Conservation (phyloP, 345 rosid genomes). For the Gossypium arboreum region DNA sequence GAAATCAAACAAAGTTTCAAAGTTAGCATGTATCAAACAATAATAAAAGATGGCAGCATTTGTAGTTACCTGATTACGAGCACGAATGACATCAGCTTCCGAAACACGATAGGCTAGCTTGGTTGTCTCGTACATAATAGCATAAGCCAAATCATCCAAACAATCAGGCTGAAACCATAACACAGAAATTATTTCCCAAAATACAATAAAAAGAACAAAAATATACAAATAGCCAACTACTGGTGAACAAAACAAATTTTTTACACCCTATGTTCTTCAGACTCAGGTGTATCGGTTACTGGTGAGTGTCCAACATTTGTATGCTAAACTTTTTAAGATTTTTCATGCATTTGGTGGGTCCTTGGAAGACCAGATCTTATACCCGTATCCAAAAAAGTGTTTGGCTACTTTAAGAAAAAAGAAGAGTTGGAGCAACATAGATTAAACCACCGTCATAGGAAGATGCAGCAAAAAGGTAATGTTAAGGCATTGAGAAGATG, state of each 20-base stretch:
- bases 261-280: background rate
- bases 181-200: background rate
- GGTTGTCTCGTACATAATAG: slow-evolving; percentile 84
- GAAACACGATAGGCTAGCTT: slow-evolving; percentile 88
- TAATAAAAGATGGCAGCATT: background rate
- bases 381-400: background rate
- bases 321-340: background rate
- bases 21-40: background rate
- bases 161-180: slow-evolving; percentile 57
- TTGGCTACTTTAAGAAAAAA: background rate
- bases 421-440: background rate
- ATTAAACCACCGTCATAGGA: too few relatives aligned
- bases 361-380: background rate
- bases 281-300: background rate
- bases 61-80: slow-evolving; percentile 80
- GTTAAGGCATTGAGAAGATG: background rate
- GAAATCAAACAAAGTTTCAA: background rate
- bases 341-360: background rate
- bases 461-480: background rate
- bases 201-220: background rate
- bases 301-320: background rate
- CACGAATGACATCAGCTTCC: slow-evolving; percentile 92
- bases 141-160: slow-evolving; percentile 83
- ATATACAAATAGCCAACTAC: background rate
- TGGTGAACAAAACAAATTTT: background rate